Evolutionary conservation across 192 early-diverging fungal species (phyloP), one percentile per base, ranked within the genome.

Genomic region (Linnemannia schmuckeri): DNA sequence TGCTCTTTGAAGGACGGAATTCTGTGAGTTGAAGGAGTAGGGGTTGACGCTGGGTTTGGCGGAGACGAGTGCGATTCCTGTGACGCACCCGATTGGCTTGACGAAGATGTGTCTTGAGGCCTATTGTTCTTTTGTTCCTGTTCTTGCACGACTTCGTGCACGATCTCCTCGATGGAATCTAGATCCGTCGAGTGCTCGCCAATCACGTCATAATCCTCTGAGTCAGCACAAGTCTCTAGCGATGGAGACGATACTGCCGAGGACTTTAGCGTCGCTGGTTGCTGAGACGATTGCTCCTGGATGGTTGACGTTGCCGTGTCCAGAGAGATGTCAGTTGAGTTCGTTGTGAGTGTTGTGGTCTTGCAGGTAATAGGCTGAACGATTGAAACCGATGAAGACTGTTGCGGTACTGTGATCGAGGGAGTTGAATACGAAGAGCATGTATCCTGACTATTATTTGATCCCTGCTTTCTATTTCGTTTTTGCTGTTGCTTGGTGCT

Each of bases 191-290:
- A 76, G 4, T 66, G 57, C 17, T 76, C 54, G 4, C 61, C 75
- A 27, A 42, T 40, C 24, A 76, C 40, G 17, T 76, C 55, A 30
- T 66, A 76, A 12, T 66, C 61, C 27, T 76, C 57, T 7, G 75
- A 76, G 33, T 66, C 57, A 13, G n/a, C 27, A 47, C 35, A 44
- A 27, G 54, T 27, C n/a, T 17, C 75, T 41, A 46, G 40, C 1
- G 55, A 41, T 0, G 54, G 24, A 30, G 57, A 66, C 8, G 57
- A 38, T 24, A 76, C 1, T 47, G 30, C 27, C 4, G 76, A 70
- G 49, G 76, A 68, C n/a, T 46, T 66, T 44, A 47, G 22, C 24
- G 42, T 75, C 22, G 4, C 10, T 61, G 41, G 55, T n/a, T 77
- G 37, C 15, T 69, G 52, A 1, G 42, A 46, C 37, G 40, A 42